Evolutionary conservation across 75 land plant species (phyloP), one percentile per base, ranked within the genome.

Genomic region (Picea sitchensis): DNA sequence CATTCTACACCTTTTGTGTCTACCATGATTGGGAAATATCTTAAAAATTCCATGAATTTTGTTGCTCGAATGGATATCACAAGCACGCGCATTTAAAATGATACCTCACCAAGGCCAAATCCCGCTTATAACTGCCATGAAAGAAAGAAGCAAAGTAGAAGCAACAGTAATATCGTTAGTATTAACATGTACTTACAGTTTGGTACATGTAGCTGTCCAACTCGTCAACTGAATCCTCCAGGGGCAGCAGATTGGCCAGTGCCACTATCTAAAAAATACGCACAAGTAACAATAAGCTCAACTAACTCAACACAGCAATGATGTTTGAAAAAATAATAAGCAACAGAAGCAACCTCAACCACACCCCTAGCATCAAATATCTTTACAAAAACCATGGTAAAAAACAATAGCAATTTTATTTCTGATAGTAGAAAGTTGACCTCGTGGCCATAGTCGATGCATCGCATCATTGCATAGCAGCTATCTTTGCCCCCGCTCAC

Each of bases 191-290:
- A 54, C 88, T 81, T 78, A 97, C 99, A 80, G 99, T 97, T 81
- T 97, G 99, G 79, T 91, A 97, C 99, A 97, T 97, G 91, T 93
- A 95, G 81, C 99, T 97, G 73, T 97, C 98, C 18, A 97, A 84
- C 69, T 97, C 99, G 79, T 97, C 99, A 38, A 93, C 89, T 2
- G 87, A 78, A 78, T 97, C 99, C 77, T 95, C 96, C 36, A 76
- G 59, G 1, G 99, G 99, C 83, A 91, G 71, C 85, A 97, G 83
- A 84, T 97, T 97, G 15, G 99, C 99, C 76, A 97, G 83, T n/a
- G 98, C 98, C 26, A 97, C 98, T 60, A 96, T 91, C 99, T 96
- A 78, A 44, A 23, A 14, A 31, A 64, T 7, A 71, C 13, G 23
- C 20, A 54, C 20, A 74, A 51, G 56, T 9, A 51, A 51, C 56